Conservation (phyloP, 352 stramenopile genomes). For the Globisporangium perplexum region DNA sequence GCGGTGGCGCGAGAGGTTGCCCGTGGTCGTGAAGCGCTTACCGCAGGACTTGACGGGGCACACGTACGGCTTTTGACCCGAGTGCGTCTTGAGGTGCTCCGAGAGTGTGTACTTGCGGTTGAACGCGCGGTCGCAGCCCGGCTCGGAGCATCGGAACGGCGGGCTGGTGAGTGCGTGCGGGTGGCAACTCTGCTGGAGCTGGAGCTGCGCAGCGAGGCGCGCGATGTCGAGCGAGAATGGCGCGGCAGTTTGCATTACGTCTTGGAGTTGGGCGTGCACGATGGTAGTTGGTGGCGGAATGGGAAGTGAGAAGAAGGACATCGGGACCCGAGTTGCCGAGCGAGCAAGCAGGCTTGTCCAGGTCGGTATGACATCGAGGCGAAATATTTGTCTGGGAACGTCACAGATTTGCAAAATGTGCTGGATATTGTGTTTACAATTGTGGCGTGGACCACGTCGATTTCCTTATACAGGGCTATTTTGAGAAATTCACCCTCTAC, state of each 20-base stretch:
- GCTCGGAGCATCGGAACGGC: conserved; percentile 2
- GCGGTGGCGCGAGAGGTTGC: conserved; percentile 58
- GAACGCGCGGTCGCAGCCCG: conserved; percentile 23
- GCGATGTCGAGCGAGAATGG: not conserved
- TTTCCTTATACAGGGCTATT: too few species aligned
- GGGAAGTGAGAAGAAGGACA: not conserved
- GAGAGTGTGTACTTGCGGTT: conserved; percentile 50
- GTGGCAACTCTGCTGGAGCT: not conserved
- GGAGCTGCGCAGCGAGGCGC: not conserved
- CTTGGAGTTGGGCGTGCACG: not conserved
- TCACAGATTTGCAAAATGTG: too few species aligned
- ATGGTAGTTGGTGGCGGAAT: not conserved
- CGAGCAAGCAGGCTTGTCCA: too few species aligned
- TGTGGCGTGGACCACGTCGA: too few species aligned
- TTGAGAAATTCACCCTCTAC: too few species aligned
- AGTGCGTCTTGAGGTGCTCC: conserved; percentile 59
- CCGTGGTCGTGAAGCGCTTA: conserved; percentile 46
- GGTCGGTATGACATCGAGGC: too few species aligned
- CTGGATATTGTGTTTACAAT: too few species aligned
- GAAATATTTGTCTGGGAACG: too few species aligned
- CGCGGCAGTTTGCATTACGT: not conserved
- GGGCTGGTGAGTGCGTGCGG: not conserved
- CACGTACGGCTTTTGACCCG: conserved; percentile 33
- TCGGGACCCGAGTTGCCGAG: too few species aligned
- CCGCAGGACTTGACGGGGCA: conserved; percentile 43